Percentiles rank a stretch among this genome's conserved stretches.
Evolutionary conservation across 257 asterid genomes (phyloP).

Genomic region (Voacanga thouarsii): DNA sequence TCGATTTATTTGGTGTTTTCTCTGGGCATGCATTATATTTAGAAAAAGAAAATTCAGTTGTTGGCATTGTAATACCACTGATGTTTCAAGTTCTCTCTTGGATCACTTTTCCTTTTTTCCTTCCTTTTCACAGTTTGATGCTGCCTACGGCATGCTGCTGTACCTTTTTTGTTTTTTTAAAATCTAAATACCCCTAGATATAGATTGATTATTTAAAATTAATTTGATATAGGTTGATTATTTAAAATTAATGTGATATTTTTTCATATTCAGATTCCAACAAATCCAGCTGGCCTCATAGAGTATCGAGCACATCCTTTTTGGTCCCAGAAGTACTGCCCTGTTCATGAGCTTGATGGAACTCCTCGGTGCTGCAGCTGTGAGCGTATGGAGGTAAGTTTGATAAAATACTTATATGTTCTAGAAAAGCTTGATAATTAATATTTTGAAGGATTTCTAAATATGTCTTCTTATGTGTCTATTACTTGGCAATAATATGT

Average conservation of each 20-base stretch:
- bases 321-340: constrained; percentile 99
- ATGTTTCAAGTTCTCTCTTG: not conserved
- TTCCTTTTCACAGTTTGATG: not conserved
- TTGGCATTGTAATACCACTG: not conserved
- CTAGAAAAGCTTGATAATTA: not conserved
- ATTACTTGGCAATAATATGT: not conserved
- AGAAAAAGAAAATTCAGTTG: not conserved
- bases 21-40: not conserved
- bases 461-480: not conserved
- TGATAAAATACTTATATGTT: not conserved
- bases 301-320: constrained; percentile 94
- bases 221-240: not conserved
- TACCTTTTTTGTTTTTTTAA: not conserved
- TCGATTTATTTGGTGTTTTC: not conserved
- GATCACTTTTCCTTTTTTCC: not conserved
- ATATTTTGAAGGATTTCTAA: not conserved
- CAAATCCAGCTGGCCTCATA: constrained; percentile 87
- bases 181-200: not conserved
- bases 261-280: constrained; percentile 66
- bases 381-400: constrained; percentile 87
- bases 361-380: constrained; percentile 98
- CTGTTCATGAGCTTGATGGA: constrained; percentile 92
- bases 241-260: not conserved
- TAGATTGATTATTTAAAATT: not conserved
- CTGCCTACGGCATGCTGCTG: not conserved